Evolutionary conservation across 768 basidiomycete species (phyloP).

Genomic region (Astraeus odoratus): DNA sequence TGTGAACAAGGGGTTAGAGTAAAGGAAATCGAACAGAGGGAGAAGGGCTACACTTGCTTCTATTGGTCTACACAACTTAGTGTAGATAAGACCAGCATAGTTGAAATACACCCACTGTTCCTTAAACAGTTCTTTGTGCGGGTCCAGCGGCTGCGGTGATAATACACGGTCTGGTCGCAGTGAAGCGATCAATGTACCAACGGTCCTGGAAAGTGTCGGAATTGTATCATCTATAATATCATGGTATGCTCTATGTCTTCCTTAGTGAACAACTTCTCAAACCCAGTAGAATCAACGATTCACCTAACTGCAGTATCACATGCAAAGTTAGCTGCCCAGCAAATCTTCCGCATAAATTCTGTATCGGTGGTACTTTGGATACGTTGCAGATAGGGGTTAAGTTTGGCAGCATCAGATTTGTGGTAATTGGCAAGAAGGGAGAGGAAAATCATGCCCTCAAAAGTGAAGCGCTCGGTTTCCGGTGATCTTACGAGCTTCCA

Average conservation of each 20-base stretch:
- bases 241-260: conserved; percentile 44
- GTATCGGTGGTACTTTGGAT: conserved; percentile 43
- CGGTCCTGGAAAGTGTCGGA: conserved; percentile 41
- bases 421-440: conserved; percentile 64
- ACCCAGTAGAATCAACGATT: conserved; percentile 7
- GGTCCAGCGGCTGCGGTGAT: conserved; percentile 37
- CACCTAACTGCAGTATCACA: conserved; percentile 47
- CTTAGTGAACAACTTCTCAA: neutral
- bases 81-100: neutral
- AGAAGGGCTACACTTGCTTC: conserved; percentile 53
- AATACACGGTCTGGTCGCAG: conserved; percentile 51
- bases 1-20: conserved; percentile 42
- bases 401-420: conserved; percentile 61
- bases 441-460: conserved; percentile 56
- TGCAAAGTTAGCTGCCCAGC: conserved; percentile 49
- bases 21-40: conserved; percentile 55
- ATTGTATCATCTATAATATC: conserved; percentile 46
- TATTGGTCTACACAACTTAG: conserved; percentile 43
- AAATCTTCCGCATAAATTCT: conserved; percentile 49
- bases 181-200: conserved; percentile 46
- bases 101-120: conserved; percentile 36
- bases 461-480: conserved; percentile 48
- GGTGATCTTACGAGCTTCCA: conserved; percentile 48
- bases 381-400: conserved; percentile 57
- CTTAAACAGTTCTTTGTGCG: conserved; percentile 49